Base-by-base conservation (phyloP, 257 asterid genomes). In the Plantago ovata region DNA sequence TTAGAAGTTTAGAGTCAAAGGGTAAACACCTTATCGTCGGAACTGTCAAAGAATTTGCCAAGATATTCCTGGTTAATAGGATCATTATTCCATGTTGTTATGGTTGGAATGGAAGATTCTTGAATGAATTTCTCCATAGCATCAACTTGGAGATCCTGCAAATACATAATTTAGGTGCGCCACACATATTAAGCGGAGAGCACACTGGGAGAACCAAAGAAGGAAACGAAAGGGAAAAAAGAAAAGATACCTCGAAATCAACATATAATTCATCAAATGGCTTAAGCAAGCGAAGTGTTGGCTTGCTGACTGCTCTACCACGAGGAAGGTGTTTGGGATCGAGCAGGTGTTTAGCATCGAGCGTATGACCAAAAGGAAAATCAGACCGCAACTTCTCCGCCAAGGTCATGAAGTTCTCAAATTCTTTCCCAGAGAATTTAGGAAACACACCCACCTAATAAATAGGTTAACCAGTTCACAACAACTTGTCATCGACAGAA, bases 341-440 rank as follows among this genome's bases (percentile, higher is more conserved):
- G 23, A 78, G 74, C 2, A 86, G 72, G 72, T 72, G 71, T 64
- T 83, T 81, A 42, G 97, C 86, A 70, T 84, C 91, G 23, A 78
- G 74, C 2, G 94, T 84, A 70, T 89, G 95, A 21, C 78, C 84
- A 56, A 89, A 83, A 18, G 61, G 80, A 38, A 86, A 89, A 60
- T 89, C 94, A 13, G 94, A 72, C 46, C 95, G 61, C 77, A 89
- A 71, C 66, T 78, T 89, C 57, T 84, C 97, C 57, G 97, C 89
- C 23, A 86, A 66, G 53, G 77, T 69, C 4, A 45, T 64, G 74
- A 73, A 89, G 47, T 75, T 86, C 33, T 74, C 83, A 56, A 24
- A 89, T 65, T 81, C 86, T 71, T 81, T 84, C 24, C 97, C 94
- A 0, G 84, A 64, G 32, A 89, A 81, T 44, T 79, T 65, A 2